Evolutionary conservation across 148 eudicot species (phyloP).

Genomic region (Salicornia ramosissima): DNA sequence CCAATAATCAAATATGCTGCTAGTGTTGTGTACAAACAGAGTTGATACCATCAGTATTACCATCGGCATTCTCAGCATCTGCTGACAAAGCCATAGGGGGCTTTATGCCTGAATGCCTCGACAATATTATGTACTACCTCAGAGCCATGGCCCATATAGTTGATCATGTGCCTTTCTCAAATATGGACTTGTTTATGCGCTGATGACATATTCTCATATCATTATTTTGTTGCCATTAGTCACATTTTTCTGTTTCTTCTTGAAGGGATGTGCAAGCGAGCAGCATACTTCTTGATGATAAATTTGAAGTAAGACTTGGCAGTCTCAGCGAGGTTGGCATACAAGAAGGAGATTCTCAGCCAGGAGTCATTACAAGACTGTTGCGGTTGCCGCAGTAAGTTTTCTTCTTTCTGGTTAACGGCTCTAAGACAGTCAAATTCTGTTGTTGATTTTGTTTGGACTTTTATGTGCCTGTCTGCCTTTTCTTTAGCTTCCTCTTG

Average conservation of each 20-base stretch:
- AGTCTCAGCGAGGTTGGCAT: constrained; percentile 70
- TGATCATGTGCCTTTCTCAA: neutral
- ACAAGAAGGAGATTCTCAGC: constrained; percentile 89
- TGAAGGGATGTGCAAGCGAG: constrained; percentile 95
- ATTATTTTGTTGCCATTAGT: neutral
- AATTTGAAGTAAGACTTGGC: constrained; percentile 95
- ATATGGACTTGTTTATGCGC: neutral
- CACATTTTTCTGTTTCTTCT: neutral
- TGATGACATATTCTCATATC: neutral
- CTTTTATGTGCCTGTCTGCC: neutral
- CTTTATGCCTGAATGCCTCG: too few relatives aligned
- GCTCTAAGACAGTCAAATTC: constrained; percentile 2
- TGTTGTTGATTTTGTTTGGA: neutral
- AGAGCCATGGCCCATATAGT: neutral
- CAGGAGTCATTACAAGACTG: constrained; percentile 67
- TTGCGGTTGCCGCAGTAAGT: constrained; percentile 85
- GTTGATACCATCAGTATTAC: too few relatives aligned
- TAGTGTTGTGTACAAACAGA: too few relatives aligned
- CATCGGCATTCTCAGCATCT: too few relatives aligned
- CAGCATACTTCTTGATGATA: constrained; percentile 97
- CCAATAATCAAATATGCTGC: too few relatives aligned
- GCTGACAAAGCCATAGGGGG: too few relatives aligned
- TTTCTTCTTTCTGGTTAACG: neutral
- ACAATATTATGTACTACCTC: too few relatives aligned
- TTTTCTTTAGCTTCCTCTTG: neutral